Percentiles rank a stretch among this genome's conserved stretches.
These are phyloP conservation scores for Debaryomyces udenii DNA, from an alignment of 1,139 yeast species.

Conservation along the genomic window DNA sequence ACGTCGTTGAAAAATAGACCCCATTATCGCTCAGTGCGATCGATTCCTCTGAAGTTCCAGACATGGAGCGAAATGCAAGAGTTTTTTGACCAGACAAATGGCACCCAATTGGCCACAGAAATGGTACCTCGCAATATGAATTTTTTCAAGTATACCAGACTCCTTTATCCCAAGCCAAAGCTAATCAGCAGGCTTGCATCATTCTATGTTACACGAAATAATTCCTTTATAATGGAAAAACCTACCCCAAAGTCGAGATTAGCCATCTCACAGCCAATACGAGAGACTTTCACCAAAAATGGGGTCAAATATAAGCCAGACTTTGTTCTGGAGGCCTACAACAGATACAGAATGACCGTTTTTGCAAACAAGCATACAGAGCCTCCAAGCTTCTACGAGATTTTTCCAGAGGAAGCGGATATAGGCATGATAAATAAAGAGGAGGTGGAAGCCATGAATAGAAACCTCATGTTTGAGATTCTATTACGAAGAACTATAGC, in stretches of 20 bases:
- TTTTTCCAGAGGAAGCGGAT: slow-evolving; percentile 36
- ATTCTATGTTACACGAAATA: slow-evolving; percentile 1
- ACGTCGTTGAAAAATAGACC: slow-evolving; percentile 34
- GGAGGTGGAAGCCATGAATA: slow-evolving; percentile 36
- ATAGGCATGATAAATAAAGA: slow-evolving; percentile 22
- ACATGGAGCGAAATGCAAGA: slow-evolving; percentile 29
- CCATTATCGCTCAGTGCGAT: slow-evolving; percentile 20
- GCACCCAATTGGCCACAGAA: slow-evolving; percentile 28
- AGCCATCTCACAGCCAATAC: slow-evolving; percentile 23
- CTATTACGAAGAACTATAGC: slow-evolving; percentile 46
- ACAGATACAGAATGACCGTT: slow-evolving; percentile 32
- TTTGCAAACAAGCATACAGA: slow-evolving; percentile 24
- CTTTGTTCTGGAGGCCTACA: slow-evolving; percentile 19
- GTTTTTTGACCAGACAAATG: slow-evolving; percentile 28
- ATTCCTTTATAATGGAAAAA: slow-evolving; percentile 1
- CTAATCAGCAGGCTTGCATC: not conserved
- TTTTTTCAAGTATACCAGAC: slow-evolving; percentile 26
- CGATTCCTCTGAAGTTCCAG: slow-evolving; percentile 27
- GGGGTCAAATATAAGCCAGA: slow-evolving; percentile 15
- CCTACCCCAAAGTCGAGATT: not conserved
- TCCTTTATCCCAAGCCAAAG: slow-evolving; percentile 12
- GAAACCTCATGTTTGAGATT: slow-evolving; percentile 38
- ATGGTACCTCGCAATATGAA: slow-evolving; percentile 35
- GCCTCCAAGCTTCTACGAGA: slow-evolving; percentile 32
- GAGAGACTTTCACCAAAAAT: slow-evolving; percentile 19